Evolutionary conservation across 208 protist species (phyloP).

Genomic region (Leishmania turanica): DNA sequence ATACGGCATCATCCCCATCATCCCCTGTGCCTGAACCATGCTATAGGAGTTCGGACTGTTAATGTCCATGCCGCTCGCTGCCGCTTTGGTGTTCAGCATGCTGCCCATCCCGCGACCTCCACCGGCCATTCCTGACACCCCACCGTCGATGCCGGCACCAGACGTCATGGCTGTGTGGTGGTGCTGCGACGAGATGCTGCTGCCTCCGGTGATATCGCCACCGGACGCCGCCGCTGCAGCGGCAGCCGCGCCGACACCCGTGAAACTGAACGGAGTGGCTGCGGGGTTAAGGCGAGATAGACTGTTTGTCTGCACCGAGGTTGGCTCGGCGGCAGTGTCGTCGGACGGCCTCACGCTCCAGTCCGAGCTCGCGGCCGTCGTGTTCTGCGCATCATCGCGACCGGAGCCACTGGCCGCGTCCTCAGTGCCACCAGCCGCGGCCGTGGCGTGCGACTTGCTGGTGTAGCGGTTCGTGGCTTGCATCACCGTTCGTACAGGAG

Average conservation of each 20-base stretch:
- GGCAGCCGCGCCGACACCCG: conserved; percentile 12
- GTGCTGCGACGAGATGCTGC: not conserved
- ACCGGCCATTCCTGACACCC: conserved; percentile 7
- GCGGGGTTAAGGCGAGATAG: conserved; percentile 35
- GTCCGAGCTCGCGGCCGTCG: conserved; percentile 30
- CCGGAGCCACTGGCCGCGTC: conserved; percentile 13
- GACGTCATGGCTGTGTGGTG: conserved; percentile 14
- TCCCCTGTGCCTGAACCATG: conserved; percentile 21
- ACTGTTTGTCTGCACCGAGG: conserved; percentile 14
- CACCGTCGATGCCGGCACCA: conserved; percentile 10
- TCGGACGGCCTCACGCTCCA: conserved; percentile 38
- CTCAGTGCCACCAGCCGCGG: conserved; percentile 9
- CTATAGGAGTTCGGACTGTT: conserved; percentile 24
- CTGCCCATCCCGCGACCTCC: conserved; percentile 6
- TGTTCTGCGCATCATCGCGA: conserved; percentile 32
- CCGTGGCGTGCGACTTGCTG: conserved; percentile 11
- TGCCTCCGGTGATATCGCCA: conserved; percentile 5
- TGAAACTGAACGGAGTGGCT: conserved; percentile 35
- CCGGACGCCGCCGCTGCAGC: not conserved
- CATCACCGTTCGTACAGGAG: not conserved
- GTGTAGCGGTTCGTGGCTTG: conserved; percentile 26
- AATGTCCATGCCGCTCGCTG: conserved; percentile 13
- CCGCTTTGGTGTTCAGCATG: conserved; percentile 6
- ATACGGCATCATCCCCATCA: conserved; percentile 25
- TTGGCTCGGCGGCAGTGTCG: conserved; percentile 12